These are phyloP conservation scores for Solanum rostratum DNA, from an alignment of 257 asterid genomes.

Conservation along the genomic window DNA sequence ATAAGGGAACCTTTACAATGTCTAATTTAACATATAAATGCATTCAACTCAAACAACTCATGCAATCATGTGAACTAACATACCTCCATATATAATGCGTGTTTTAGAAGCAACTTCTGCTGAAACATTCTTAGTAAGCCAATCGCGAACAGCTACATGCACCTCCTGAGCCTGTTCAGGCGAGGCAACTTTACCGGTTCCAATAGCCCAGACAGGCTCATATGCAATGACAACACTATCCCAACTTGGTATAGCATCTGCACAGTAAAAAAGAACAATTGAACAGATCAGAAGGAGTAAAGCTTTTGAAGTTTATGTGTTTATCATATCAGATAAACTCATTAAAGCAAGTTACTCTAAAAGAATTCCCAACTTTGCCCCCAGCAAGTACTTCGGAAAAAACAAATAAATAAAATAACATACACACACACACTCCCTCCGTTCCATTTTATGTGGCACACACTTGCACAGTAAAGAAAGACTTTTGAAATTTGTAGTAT, in stretches of 20 bases:
- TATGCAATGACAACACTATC: constrained; percentile 33
- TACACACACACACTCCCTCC: too few relatives aligned
- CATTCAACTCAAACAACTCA: not conserved
- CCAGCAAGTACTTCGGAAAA: not conserved
- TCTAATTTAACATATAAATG: not conserved
- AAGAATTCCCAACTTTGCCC: not conserved
- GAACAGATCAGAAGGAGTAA: not conserved
- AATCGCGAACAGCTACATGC: constrained; percentile 5
- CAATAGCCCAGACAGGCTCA: constrained; percentile 22
- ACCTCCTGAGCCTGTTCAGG: constrained; percentile 24
- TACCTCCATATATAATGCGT: constrained; percentile 19
- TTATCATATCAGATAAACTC: not conserved
- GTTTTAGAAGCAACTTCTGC: constrained; percentile 11
- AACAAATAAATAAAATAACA: too few relatives aligned
- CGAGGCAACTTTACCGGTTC: constrained; percentile 15
- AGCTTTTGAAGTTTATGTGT: not conserved
- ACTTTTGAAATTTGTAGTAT: too few relatives aligned
- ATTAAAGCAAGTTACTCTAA: not conserved
- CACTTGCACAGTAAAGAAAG: too few relatives aligned
- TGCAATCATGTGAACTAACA: not conserved
- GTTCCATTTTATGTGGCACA: too few relatives aligned
- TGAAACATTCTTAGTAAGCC: constrained; percentile 6
- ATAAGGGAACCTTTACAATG: not conserved
- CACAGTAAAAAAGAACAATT: not conserved
- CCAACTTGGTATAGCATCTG: constrained; percentile 95